Base-by-base conservation (phyloP, 306 rosid genomes). In the Fragaria vesca region DNA sequence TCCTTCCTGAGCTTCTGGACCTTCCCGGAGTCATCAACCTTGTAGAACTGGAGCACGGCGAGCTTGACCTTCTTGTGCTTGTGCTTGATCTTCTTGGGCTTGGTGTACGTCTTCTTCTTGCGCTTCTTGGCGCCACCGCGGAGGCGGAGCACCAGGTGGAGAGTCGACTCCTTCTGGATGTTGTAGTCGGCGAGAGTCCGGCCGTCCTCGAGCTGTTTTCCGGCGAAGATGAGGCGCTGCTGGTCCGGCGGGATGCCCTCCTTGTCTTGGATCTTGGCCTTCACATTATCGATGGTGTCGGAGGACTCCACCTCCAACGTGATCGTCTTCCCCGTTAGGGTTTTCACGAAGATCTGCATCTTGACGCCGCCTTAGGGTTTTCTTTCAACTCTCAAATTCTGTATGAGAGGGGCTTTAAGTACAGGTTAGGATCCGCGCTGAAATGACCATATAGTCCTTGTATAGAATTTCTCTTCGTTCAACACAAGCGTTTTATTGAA, bases 1-100 rank as follows among this genome's bases (percentile, higher is more conserved):
- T 71, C 74, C 57, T 71, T 71, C 74, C 74, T 71, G 4, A 71
- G 57, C 60, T 48, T 71, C 40, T 43, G 60, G 12, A 71, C 42
- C 74, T 70, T 70, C 12, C 74, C 74, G 12, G 54, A 70, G 34
- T 70, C 74, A 15, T 70, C 74, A 5, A 66, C 66, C 66, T 62
- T 62, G 67, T 62, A 62, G 67, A 62, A 62, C 67, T 30, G 42
- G 10, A 62, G 67, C 3, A 62, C 67, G 67, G 67, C 40, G 11
- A 62, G 67, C 42, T 62, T 62, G 42, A 62, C 67, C 67, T 62
- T 62, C 42, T 61, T 62, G 42, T 28, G 42, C 67, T 62, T 62
- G 9, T 62, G 67, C 42, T 28, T 62, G 67, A 62, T 28, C 67
- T 62, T 62, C 40, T 62, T 62, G 0, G 67, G 67, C 42, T 62